These are phyloP conservation scores for Cadophora malorum DNA, from an alignment of 2,329 filamentous ascomycete genomes.

Conservation along the genomic window DNA sequence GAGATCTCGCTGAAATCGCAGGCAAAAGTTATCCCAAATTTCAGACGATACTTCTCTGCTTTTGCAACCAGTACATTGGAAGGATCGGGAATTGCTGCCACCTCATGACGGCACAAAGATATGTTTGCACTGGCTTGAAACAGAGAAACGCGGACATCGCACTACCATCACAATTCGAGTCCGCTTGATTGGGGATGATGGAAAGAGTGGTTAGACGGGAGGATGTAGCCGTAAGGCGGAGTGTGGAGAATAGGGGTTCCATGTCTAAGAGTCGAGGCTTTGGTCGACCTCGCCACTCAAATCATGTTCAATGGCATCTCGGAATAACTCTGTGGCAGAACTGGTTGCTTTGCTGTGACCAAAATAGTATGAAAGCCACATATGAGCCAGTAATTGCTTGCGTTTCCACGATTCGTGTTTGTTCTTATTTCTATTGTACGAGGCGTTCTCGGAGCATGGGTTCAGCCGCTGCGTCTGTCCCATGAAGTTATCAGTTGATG, in stretches of 20 bases:
- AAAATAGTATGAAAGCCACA: neutral
- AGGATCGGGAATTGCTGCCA: neutral
- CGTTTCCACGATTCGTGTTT: neutral
- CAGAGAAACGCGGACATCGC: neutral
- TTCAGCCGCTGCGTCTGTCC: neutral
- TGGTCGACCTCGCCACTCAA: neutral
- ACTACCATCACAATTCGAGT: neutral
- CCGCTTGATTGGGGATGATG: neutral
- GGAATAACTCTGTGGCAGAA: too few relatives aligned
- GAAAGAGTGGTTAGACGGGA: neutral
- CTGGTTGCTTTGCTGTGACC: neutral
- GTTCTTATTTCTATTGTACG: neutral
- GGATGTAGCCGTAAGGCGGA: slow-evolving; percentile 1
- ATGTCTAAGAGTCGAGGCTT: neutral
- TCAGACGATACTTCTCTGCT: neutral
- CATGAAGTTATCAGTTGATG: neutral
- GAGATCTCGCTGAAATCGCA: neutral
- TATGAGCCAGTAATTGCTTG: neutral
- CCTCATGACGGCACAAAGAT: slow-evolving; percentile 15
- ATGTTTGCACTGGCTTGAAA: neutral
- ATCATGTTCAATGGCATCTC: neutral
- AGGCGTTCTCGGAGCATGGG: neutral
- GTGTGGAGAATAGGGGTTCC: neutral
- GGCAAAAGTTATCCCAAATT: neutral
- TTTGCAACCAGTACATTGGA: neutral